Percentiles rank a stretch among this genome's conserved stretches.
Conservation (phyloP, 441 rosid genomes). For the Adansonia rubrostipa region DNA sequence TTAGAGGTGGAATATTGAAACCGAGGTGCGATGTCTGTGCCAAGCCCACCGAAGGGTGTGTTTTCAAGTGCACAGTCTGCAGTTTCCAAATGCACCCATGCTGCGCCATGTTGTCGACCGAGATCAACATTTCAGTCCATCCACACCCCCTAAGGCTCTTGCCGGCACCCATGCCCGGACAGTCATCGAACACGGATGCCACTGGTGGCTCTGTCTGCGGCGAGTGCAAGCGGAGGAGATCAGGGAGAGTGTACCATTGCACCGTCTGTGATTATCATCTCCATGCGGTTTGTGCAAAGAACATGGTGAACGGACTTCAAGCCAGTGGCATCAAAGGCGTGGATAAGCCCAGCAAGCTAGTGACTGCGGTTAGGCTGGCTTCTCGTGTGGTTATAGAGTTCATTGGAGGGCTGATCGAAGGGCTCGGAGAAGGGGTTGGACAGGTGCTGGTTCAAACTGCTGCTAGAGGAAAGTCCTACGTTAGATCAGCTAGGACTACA, state of each 20-base stretch:
- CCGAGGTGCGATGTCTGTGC: slow-evolving; percentile 80
- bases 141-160: slow-evolving; percentile 71
- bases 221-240: slow-evolving; percentile 66
- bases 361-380: slow-evolving; percentile 62
- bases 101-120: slow-evolving; percentile 77
- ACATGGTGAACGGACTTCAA: slow-evolving; percentile 71
- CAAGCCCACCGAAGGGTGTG: slow-evolving; percentile 68
- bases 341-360: slow-evolving; percentile 56
- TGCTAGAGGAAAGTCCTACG: slow-evolving; percentile 37
- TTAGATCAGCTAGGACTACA: neutral
- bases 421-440: slow-evolving; percentile 86
- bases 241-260: slow-evolving; percentile 76
- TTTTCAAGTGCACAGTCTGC: slow-evolving; percentile 74
- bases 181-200: slow-evolving; percentile 31
- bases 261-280: slow-evolving; percentile 71
- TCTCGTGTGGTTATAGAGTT: slow-evolving; percentile 68
- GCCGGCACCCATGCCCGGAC: slow-evolving; percentile 28
- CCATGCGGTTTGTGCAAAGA: slow-evolving; percentile 84
- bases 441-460: slow-evolving; percentile 58
- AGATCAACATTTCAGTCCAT: slow-evolving; percentile 58
- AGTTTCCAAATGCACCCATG: slow-evolving; percentile 88
- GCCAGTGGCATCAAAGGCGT: slow-evolving; percentile 59
- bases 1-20: slow-evolving; percentile 67
- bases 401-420: slow-evolving; percentile 79
- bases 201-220: slow-evolving; percentile 42